A percentile compares a stretch with the other conserved stretches of the same genome.
These are phyloP conservation scores for Leishmania arabica DNA, from an alignment of 208 protist genomes.

Conservation along the genomic window DNA sequence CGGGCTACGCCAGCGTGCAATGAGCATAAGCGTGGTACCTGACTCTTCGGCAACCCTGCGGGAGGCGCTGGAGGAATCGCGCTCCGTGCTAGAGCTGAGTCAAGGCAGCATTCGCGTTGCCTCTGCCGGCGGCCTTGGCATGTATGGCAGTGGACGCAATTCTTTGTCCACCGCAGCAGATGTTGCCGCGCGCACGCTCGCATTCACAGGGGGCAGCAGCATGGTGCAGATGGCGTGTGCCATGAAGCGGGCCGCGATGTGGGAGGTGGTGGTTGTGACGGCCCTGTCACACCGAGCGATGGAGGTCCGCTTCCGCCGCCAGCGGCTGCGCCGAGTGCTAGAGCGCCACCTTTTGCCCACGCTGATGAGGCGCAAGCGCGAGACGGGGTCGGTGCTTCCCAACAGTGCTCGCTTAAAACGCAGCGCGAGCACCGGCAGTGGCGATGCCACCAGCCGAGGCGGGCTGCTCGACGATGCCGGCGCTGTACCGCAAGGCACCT, in stretches of 20 bases:
- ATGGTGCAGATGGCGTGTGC: conserved; percentile 54
- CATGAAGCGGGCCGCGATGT: conserved; percentile 85
- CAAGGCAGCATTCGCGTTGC: neutral
- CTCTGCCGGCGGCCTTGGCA: neutral
- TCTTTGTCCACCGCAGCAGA: conserved; percentile 8
- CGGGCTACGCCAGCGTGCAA: conserved; percentile 3
- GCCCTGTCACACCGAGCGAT: conserved; percentile 41
- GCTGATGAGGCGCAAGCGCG: conserved; percentile 52
- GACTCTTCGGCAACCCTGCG: conserved; percentile 30
- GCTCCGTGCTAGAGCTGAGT: conserved; percentile 11
- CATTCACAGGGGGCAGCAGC: conserved; percentile 22
- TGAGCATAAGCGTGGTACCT: conserved; percentile 15
- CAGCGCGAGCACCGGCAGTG: neutral
- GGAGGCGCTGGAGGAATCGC: conserved; percentile 27
- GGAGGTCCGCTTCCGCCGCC: conserved; percentile 47
- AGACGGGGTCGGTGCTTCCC: conserved; percentile 45
- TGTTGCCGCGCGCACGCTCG: conserved; percentile 8
- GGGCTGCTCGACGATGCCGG: conserved; percentile 5
- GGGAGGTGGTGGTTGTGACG: conserved; percentile 57
- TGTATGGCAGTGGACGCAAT: neutral
- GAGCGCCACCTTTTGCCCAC: conserved; percentile 68
- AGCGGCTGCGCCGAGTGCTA: conserved; percentile 57
- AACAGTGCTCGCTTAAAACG: conserved; percentile 8
- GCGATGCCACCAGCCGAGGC: neutral
- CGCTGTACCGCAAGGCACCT: conserved; percentile 39